Evolutionary conservation across 768 basidiomycete genomes (phyloP), one percentile per base, ranked within the genome.

Genomic region (Boletus reticulatus): DNA sequence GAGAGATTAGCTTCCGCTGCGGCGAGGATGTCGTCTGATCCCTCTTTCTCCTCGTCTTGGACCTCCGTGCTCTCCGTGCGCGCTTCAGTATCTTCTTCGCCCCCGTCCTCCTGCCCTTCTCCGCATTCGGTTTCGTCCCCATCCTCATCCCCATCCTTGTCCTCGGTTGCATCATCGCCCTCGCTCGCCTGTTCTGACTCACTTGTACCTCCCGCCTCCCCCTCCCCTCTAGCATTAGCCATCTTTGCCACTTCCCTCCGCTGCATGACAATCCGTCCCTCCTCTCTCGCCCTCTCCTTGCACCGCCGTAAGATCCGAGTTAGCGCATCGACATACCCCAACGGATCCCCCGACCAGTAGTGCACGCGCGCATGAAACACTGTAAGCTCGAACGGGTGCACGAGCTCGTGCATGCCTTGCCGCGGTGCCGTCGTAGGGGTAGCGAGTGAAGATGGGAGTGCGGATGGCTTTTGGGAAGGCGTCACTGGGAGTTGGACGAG

Each of bases 321-420:
- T 22, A 94, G 77, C 29, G 84, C 83, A 67, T 94, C 91, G 53
- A 92, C 76, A 70, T 93, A 89, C 3, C 84, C 87, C 80, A 89
- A 82, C 65, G 83, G 78, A 67, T 94, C 91, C 27, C 84, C 88
- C 4, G 87, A 77, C 92, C 91, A 93, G 65, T 92, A 93, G 65
- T 82, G 83, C 27, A 89, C 75, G 34, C 89, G 82, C 8, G 88
- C 82, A 41, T 86, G 76, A 75, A 92, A 85, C 49, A 93, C 85
- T 51, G 75, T 77, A 63, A 82, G 69, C 63, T 82, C 82, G 54
- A 82, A 83, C 71, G 81, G 62, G 39, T 73, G 64, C 12, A 56
- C 10, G 19, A 67, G 47, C 9, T 65, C 64, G 29, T 41, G 36
- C 16, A 48, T 13, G 20, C 39, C 42, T 20, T 42, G 55, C 16